Evolutionary conservation across 768 basidiomycete species (phyloP).

Genomic region (Pseudohyphozyma bogoriensis): DNA sequence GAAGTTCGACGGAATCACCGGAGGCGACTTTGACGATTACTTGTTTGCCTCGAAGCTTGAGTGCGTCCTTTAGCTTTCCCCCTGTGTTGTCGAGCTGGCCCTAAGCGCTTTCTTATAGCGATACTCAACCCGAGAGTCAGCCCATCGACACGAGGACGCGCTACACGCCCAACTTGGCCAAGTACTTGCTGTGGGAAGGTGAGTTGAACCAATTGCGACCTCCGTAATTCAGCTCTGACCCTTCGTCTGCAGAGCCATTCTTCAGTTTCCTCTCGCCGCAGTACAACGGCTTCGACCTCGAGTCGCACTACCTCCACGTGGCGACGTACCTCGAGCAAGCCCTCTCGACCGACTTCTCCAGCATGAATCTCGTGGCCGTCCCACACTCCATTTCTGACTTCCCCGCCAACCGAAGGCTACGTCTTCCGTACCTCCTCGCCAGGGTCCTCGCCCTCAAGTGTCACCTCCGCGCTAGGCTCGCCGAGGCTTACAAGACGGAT

Average conservation of each 20-base stretch:
- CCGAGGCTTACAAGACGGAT: slow-evolving; percentile 12
- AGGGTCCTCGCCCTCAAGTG: slow-evolving; percentile 28
- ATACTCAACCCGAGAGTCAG: slow-evolving; percentile 29
- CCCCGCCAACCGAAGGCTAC: slow-evolving; percentile 24
- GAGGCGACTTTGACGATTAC: slow-evolving; percentile 28
- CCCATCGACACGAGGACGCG: slow-evolving; percentile 20
- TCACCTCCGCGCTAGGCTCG: slow-evolving; percentile 26
- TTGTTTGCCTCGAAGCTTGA: slow-evolving; percentile 31
- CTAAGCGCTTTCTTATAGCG: slow-evolving; percentile 4
- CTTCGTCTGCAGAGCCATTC: slow-evolving; percentile 25
- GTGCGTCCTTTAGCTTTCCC: slow-evolving; percentile 1
- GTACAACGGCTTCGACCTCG: slow-evolving; percentile 30
- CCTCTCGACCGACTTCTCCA: slow-evolving; percentile 16
- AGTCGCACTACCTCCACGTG: slow-evolving; percentile 26
- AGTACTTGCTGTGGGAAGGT: slow-evolving; percentile 32
- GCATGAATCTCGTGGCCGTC: slow-evolving; percentile 16
- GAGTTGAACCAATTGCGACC: not conserved
- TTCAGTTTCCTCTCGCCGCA: slow-evolving; percentile 29
- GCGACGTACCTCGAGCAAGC: slow-evolving; percentile 26
- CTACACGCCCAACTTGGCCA: slow-evolving; percentile 28
- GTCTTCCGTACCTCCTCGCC: slow-evolving; percentile 26
- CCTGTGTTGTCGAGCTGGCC: not conserved
- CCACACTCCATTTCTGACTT: slow-evolving; percentile 23
- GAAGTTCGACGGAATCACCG: slow-evolving; percentile 31
- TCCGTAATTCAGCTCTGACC: not conserved